Base-by-base conservation (phyloP, 1,284 basidiomycete genomes). In the Golubevia sp. region DNA sequence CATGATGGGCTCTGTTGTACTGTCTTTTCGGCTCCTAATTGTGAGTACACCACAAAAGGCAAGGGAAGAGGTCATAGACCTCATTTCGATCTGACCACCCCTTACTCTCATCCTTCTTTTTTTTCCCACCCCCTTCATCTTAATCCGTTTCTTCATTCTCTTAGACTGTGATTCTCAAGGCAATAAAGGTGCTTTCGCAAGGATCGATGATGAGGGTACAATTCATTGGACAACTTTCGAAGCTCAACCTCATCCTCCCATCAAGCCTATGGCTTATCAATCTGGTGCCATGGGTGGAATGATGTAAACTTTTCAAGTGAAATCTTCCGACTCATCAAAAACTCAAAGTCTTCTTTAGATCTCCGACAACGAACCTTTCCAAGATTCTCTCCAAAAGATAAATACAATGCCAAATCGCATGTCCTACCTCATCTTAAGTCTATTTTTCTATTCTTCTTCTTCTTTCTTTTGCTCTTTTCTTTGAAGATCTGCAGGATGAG, bases 241-340 rank as follows among this genome's bases (percentile, higher is more conserved):
- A 18, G 93, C 94, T 8, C 89, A 89, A 58, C 90, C 91, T 26
- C 94, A 97, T 85, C 94, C 94, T 21, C 90, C 92, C 57, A 87
- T 96, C 86, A 92, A 90, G 81, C 94, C 94, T 7, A 97, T 97
- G 94, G 93, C 93, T 1, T 97, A 96, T 67, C n/a, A n/a, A n/a
- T n/a, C n/a, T n/a, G n/a, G n/a, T n/a, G n/a, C n/a, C n/a, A n/a
- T n/a, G n/a, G n/a, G n/a, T n/a, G n/a, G n/a, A n/a, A n/a, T n/a
- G n/a, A n/a, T n/a, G n/a, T n/a, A n/a, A n/a, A n/a, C n/a, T n/a
- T n/a, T n/a, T n/a, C n/a, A n/a, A n/a, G n/a, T n/a, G n/a, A n/a
- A n/a, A n/a, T n/a, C n/a, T n/a, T n/a, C n/a, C n/a, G n/a, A n/a
- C n/a, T n/a, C n/a, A n/a, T n/a, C n/a, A n/a, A n/a, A n/a, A n/a